Evolutionary conservation across 176 grass and related monocot genomes (phyloP), one percentile per base, ranked within the genome.

Genomic region (Pontederia crassipes): DNA sequence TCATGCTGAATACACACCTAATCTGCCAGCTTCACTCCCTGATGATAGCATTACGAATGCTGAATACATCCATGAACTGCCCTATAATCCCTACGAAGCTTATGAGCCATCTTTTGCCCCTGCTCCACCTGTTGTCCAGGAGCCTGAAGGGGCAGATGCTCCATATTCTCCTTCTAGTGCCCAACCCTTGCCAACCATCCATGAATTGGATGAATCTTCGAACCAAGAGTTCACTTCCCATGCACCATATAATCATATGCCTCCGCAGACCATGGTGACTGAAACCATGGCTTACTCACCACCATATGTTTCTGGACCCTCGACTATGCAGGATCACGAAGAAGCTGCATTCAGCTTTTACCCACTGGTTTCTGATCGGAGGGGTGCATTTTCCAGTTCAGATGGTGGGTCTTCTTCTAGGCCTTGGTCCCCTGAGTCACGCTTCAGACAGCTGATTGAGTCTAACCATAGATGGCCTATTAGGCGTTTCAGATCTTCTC

Each of bases 401-500:
- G 73, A 86, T 57, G 79, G 72, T 27, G 61, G 85, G 48, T 77
- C 85, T 17, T 85, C 87, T 50, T 83, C 84, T n/a, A 76, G 80
- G 48, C 27, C 71, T 72, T 74, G 14, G 74, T 80, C 59, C 10
- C 74, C 69, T 74, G 61, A 82, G 8, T 52, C 72, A 10, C 68
- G 71, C 48, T 83, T 86, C 77, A 67, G 84, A 11, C 73, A 74
- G 54, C 66, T 92, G 56, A 70, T 98, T 10, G 87, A 98, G 57
- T 74, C 75, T 54, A 82, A 71, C 17, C 83, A 81, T 80, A 81
- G 81, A 17, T 69, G 87, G 55, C 82, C 78, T 48, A 45, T 57
- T 0, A 80, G 87, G 40, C 74, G 93, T 40, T 92, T 98, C 67
- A 75, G 93, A 58, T 98, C 93, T 49, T 83, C 89, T 46, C 73